Conservation (phyloP, 768 basidiomycete species). For the Rhodotorula diobovata region DNA sequence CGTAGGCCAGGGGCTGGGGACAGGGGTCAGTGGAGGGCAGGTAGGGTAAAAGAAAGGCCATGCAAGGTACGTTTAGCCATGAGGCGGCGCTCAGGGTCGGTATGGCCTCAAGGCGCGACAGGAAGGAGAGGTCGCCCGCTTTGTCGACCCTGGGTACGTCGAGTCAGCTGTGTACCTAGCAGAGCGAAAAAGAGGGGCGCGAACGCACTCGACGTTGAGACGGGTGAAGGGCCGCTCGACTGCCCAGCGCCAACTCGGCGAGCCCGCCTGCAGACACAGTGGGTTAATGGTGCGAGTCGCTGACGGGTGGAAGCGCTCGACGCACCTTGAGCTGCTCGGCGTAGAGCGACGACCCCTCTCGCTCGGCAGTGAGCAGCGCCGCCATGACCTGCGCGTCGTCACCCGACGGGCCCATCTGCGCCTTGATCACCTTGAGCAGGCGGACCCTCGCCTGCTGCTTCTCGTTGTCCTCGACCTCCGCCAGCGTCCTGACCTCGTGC, state of each 20-base stretch:
- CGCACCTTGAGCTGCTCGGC: conserved; percentile 14
- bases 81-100: not conserved
- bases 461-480: not conserved
- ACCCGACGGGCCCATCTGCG: too few relatives aligned
- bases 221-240: conserved; percentile 13
- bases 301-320: too few relatives aligned
- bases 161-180: fast-evolving
- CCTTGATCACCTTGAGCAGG: conserved; percentile 17
- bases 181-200: not conserved
- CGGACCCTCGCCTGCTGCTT: conserved; percentile 14
- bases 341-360: not conserved
- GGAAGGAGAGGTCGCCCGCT: conserved; percentile 7
- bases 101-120: not conserved
- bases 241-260: conserved; percentile 14
- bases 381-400: conserved; percentile 7
- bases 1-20: conserved; percentile 1
- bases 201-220: not conserved
- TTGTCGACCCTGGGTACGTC: not conserved
- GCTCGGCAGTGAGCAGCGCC: conserved; percentile 6
- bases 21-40: not conserved
- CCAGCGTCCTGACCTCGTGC: not conserved
- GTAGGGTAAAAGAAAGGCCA: too few relatives aligned
- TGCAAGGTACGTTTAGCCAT: conserved; percentile 10
- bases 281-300: too few relatives aligned
- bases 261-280: not conserved